Evolutionary conservation across 805 yeast genomes (phyloP).

Genomic region (Pichia californica): DNA sequence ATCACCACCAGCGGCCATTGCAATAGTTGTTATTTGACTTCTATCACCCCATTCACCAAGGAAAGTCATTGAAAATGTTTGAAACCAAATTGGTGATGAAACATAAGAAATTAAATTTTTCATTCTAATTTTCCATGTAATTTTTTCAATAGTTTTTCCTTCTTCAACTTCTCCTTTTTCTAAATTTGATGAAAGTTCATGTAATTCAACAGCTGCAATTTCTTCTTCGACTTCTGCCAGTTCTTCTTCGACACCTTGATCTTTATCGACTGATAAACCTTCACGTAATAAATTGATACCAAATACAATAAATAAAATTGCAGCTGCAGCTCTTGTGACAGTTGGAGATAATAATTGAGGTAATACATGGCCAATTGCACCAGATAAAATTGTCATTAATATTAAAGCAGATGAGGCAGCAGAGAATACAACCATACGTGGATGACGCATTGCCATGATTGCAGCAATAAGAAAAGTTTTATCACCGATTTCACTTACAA

Average conservation of each 20-base stretch:
- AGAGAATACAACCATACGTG: conserved; percentile 76
- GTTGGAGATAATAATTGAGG: conserved; percentile 78
- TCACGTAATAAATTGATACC: conserved; percentile 73
- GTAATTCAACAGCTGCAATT: conserved; percentile 57
- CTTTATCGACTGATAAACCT: conserved; percentile 75
- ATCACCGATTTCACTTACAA: conserved; percentile 95
- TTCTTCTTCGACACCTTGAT: conserved; percentile 88
- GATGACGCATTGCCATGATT: conserved; percentile 93
- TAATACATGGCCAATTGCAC: conserved; percentile 84
- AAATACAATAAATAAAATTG: conserved; percentile 72
- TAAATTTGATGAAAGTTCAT: conserved; percentile 42
- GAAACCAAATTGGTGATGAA: conserved; percentile 86
- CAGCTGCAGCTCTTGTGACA: conserved; percentile 76
- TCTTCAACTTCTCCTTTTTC: conserved; percentile 44
- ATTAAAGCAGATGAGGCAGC: conserved; percentile 82
- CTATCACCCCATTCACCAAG: conserved; percentile 99
- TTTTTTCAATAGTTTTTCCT: neutral
- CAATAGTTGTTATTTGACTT: conserved; percentile 95
- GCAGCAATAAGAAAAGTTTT: conserved; percentile 96
- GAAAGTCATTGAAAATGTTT: conserved; percentile 92
- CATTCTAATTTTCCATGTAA: conserved; percentile 24
- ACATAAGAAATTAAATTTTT: conserved; percentile 53
- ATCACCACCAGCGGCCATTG: conserved; percentile 95
- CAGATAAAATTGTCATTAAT: conserved; percentile 88
- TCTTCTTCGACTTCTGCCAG: conserved; percentile 96